phyloP scores from a whole-genome alignment of 768 basidiomycete species.

The Tulasnella sp. region DNA sequence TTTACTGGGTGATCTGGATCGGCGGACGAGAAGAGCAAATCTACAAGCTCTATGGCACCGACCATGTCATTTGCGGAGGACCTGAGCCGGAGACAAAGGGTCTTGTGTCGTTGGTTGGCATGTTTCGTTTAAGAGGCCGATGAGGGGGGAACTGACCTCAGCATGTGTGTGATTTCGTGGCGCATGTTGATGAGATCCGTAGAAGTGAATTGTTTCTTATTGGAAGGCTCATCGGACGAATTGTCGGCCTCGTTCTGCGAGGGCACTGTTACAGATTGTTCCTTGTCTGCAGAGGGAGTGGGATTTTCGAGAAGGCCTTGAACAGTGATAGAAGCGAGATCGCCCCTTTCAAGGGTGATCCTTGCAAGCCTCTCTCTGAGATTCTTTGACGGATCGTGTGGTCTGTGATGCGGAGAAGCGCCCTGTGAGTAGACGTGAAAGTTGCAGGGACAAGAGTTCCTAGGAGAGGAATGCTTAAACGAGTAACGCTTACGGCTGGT shows the following conservation, averaged over 20 bases:
- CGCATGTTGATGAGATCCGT: slow-evolving; percentile 68
- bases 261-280: slow-evolving; percentile 19
- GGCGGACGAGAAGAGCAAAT: slow-evolving; percentile 39
- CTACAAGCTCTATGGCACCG: slow-evolving; percentile 57
- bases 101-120: too few relatives aligned
- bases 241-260: slow-evolving; percentile 24
- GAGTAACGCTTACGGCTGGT: slow-evolving; percentile 56
- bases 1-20: slow-evolving; percentile 23
- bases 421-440: slow-evolving; percentile 7
- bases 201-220: slow-evolving; percentile 47
- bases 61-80: slow-evolving; percentile 56
- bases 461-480: too few relatives aligned
- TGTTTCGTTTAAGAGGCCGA: background rate
- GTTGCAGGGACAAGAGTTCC: too few relatives aligned
- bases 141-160: slow-evolving; percentile 45
- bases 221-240: slow-evolving; percentile 4
- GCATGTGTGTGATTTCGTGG: slow-evolving; percentile 51
- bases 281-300: slow-evolving; percentile 23
- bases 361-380: slow-evolving; percentile 55
- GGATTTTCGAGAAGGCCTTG: background rate
- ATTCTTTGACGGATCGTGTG: slow-evolving; percentile 40
- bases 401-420: slow-evolving; percentile 21
- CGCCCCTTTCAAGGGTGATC: slow-evolving; percentile 64
- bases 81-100: too few relatives aligned
- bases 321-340: slow-evolving; percentile 47